Evolutionary conservation across 129 eudicot species (phyloP), one percentile per base, ranked within the genome.

Genomic region (Arctium minus): DNA sequence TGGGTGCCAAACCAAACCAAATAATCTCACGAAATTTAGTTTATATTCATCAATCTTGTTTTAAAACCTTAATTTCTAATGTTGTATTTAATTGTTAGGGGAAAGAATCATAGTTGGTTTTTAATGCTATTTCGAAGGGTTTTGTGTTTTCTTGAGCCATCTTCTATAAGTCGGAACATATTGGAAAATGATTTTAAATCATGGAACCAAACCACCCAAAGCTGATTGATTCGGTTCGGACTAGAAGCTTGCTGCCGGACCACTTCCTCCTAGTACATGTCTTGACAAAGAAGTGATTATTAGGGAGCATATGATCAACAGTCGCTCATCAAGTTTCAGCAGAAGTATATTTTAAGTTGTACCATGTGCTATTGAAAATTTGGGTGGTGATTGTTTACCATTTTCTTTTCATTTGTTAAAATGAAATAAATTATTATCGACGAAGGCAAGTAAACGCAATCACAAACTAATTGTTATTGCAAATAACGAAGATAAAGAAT

Each of bases 121-220:
- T 40, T 36, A 40, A 8, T 53, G 65, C 22, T 53, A 42, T 42
- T 42, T 42, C 10, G 12, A 42, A 42, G 50, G 2, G 12, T 42
- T 42, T 42, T 42, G 50, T 42, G 9, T 11, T 8, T 42, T 1
- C 12, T 42, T 42, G 50, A 2, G 50, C 12, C 50, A 42, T 42
- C 50, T 42, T 42, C 12, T 42, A 1, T 46, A 46, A 46, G 56
- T 46, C 15, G 56, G 56, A 42, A 42, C 50, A 42, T 42, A 42
- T 40, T 5, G 35, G 78, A 40, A 40, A 11, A 29, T 42, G 2
- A 10, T 27, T 22, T 22, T 12, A 15, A 44, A 12, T 36, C 67
- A 46, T 75, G 22, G 67, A 75, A 44, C 39, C 48, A 46, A n/a
- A 75, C 79, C 79, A 75, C 30, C 60, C 15, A 62, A 75, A 75